Base-by-base conservation (phyloP, 2,329 filamentous ascomycete genomes). In the Botrytis squamosa region DNA sequence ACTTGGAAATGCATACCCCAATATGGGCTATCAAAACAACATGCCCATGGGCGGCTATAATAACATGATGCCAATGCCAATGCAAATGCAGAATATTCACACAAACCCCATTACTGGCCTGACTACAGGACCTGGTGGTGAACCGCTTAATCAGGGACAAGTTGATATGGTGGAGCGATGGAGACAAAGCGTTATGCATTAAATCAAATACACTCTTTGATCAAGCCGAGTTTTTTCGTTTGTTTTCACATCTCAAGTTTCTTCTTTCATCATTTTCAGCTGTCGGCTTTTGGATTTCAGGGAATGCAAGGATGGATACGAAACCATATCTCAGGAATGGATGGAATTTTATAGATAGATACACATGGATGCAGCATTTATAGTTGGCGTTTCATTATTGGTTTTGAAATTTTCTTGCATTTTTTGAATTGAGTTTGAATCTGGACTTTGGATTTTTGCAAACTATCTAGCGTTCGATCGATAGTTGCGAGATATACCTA, bases 91-190 rank as follows among this genome's bases (percentile, higher is more conserved):
- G 65, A 75, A 77, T 52, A 74, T 76, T 70, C 73, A 73, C 55
- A 71, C 73, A 18, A 77, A 78, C 42, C 73, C 75, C 25, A 75
- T 79, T 74, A 69, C 71, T 64, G 72, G 71, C 44, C 59, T 80
- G 73, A 69, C 71, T 22, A 79, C 79, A 76, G 74, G 75, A 7
- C 63, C 64, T 18, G 74, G 72, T 9, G 71, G 73, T 66, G 75
- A 76, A 70, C 78, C 78, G 22, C 70, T 78, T 22, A 79, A 80
- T 66, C 78, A 81, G 71, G 80, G 80, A 2, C 80, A 81, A 74
- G 76, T 78, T 70, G 81, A 81, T 75, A 81, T 81, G 80, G 80
- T 82, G 38, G 81, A 82, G 76, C 74, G 78, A 57, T 82, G 81
- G 81, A 79, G 81, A 63, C 80, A 81, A 74, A 81, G 80, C 62